A percentile compares a stretch with the other conserved stretches of the same genome.
phyloP scores from a whole-genome alignment of 495 filamentous ascomycete genomes.

The Acidiella bohemica region DNA sequence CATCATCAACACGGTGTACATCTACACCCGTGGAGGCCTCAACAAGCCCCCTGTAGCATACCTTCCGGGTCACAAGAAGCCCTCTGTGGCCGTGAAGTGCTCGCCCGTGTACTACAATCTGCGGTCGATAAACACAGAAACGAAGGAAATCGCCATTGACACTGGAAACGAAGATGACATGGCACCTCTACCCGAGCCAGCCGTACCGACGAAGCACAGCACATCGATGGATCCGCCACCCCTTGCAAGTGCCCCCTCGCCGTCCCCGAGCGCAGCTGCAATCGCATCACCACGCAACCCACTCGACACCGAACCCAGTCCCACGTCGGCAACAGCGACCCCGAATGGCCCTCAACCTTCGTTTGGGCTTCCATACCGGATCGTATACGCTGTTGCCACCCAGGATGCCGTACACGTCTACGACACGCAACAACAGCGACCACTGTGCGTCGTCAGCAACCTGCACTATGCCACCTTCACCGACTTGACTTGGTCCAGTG shows the following conservation, averaged over 20 bases:
- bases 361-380: conserved; percentile 79
- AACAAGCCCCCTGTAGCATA: conserved; percentile 97
- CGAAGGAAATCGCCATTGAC: conserved; percentile 84
- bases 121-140: conserved; percentile 49
- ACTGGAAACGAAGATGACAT: conserved; percentile 83
- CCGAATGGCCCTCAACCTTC: conserved; percentile 37
- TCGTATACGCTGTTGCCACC: conserved; percentile 94
- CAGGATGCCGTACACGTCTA: conserved; percentile 94
- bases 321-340: conserved; percentile 41
- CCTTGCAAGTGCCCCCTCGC: conserved; percentile 37
- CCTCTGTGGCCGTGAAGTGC: conserved; percentile 89
- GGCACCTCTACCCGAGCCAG: conserved; percentile 67
- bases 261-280: conserved; percentile 31
- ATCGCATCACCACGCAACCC: conserved; percentile 40
- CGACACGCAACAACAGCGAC: conserved; percentile 92
- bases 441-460: conserved; percentile 87
- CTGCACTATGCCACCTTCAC: conserved; percentile 95
- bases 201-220: conserved; percentile 42
- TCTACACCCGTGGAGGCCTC: conserved; percentile 91
- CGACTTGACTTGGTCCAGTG: conserved; percentile 87
- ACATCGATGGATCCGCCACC: conserved; percentile 74
- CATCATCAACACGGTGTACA: conserved; percentile 92
- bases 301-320: conserved; percentile 39
- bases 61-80: conserved; percentile 95
- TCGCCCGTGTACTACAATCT: conserved; percentile 81